Evolutionary conservation across 306 rosid genomes (phyloP), one percentile per base, ranked within the genome.

Genomic region (Sicyos baderoa): DNA sequence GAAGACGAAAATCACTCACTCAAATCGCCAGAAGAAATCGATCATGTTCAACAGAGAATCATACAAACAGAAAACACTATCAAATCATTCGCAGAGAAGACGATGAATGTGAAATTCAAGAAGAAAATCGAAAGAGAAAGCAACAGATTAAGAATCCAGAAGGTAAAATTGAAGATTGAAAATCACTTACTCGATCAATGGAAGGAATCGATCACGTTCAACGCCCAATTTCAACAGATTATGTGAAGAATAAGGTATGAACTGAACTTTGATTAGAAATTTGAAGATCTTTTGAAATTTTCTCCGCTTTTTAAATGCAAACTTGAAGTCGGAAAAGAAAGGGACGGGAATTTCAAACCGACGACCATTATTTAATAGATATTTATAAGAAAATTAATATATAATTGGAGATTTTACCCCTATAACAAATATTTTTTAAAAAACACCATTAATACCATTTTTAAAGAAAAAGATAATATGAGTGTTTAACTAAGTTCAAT

Each of bases 331-430:
- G 23, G 11, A 19, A 21, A 2, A 21, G 53, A 12, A 64, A 64
- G 53, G 10, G 35, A 64, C 25, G 8, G 37, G 50, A 61, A 17
- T 61, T 61, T 61, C 68, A 61, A 61, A 35, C 67, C 48, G 15
- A 32, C 23, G 23, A 59, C 2, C 2, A 35, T 32, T 32, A 60
- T 16, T 16, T 56, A 59, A 29, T 29, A 27, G 0, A 59, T 57
- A 57, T 2, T 13, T 14, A 57, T 14, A 18, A 18, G 21, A 51
- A 52, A n/a, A n/a, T n/a, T 17, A 15, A 37, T 37, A 37, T 37
- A 37, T 37, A 37, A 37, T 37, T 6, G 0, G 40, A 35, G 9
- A 5, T 37, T 37, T 37, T 37, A 37, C 35, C 2, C 4, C 5
- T 0, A 29, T 29, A 29, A 29, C 35, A 29, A 29, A 29, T 25